Evolutionary conservation across 2,329 filamentous ascomycete genomes (phyloP), one percentile per base, ranked within the genome.

Genomic region (Orbilia javanica): DNA sequence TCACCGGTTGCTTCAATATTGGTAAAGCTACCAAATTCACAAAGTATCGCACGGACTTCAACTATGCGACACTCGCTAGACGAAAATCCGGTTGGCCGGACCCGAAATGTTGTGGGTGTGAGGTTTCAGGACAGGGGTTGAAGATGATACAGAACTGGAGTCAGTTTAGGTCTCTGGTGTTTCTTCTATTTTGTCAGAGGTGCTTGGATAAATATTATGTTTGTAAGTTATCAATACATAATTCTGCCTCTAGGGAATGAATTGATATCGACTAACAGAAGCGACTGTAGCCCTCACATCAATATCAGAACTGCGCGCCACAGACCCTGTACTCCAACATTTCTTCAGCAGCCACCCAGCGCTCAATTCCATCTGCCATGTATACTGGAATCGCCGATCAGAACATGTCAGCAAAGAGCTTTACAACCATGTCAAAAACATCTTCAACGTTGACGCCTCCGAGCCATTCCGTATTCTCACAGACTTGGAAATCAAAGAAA

Each of bases 61-160:
- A 42, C 10, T 67, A 67, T 67, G 34, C 50, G 8, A 67, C 64
- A 1, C 25, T 67, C 25, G 48, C 64, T 15, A 55, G 48, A 55
- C 46, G 64, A 6, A 52, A 36, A 18, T 27, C 64, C 20, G 20
- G 18, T 13, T 67, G 64, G 64, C 46, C 34, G 48, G 29, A 39
- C 11, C 48, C 48, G 10, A 50, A 29, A 20, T 67, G 64, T 10
- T 67, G 64, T 22, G 46, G 64, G 3, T 67, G 64, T 34, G 46
- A 67, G 15, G 22, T n/a, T 22, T 27, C 29, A 15, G 48, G 36
- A 8, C 18, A 27, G 15, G 6, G 20, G 31, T 20, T 67, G 11
- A 15, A 29, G 36, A 67, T 42, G 31, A 53, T 65, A 3, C 62
- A 25, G 31, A 60, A 60, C 39, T 50, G 44, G 27, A 50, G 31